Percentiles rank a stretch among this genome's conserved stretches.
Evolutionary conservation across 2,329 filamentous ascomycete species (phyloP).

Genomic region (Aspergillus ustus): DNA sequence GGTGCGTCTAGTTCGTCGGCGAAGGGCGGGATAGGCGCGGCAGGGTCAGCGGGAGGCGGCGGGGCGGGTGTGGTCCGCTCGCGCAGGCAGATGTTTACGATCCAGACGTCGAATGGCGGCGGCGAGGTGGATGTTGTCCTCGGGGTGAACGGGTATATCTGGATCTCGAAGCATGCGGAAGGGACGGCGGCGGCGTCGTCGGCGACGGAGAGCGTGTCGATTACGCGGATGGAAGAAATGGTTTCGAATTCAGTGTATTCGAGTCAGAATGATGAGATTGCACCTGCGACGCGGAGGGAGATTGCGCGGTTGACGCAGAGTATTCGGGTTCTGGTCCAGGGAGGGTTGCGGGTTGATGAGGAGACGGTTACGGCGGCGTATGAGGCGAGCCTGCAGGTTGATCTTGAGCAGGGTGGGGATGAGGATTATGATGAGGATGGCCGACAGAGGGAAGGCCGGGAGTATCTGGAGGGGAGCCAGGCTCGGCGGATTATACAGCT

Average conservation of each 20-base stretch:
- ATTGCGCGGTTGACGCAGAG: conserved; percentile 83
- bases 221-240: conserved; percentile 86
- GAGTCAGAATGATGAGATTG: conserved; percentile 89
- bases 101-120: conserved; percentile 55
- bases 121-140: conserved; percentile 79
- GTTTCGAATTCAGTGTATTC: conserved; percentile 88
- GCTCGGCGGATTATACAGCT: conserved; percentile 43
- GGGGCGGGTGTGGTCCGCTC: conserved; percentile 71
- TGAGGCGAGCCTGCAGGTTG: conserved; percentile 75
- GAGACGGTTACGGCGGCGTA: conserved; percentile 85
- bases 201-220: conserved; percentile 60
- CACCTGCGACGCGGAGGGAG: conserved; percentile 77
- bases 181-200: conserved; percentile 48
- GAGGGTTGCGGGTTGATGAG: conserved; percentile 84
- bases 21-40: conserved; percentile 37
- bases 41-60: conserved; percentile 51
- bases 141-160: conserved; percentile 96
- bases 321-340: conserved; percentile 80
- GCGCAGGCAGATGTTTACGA: conserved; percentile 84
- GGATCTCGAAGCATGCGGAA: conserved; percentile 84
- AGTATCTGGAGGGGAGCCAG: conserved; percentile 49
- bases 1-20: conserved; percentile 51
- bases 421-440: conserved; percentile 42
- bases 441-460: conserved; percentile 39
- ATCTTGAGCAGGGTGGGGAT: conserved; percentile 47